Evolutionary conservation across 2,329 filamentous ascomycete genomes (phyloP), one percentile per base, ranked within the genome.

Genomic region (Fusarium sp.): DNA sequence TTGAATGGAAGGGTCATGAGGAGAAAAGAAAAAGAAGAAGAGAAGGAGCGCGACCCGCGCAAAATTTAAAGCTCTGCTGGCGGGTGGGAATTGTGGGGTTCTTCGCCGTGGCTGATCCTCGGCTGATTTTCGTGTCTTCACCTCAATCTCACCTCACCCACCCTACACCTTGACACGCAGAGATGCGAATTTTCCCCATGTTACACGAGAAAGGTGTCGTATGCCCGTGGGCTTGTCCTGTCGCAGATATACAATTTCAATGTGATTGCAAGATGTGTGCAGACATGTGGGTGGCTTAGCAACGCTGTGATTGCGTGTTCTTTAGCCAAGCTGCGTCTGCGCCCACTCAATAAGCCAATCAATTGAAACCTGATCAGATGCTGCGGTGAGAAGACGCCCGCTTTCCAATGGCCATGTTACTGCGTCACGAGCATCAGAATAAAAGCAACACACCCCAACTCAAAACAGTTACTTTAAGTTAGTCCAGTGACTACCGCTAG

Each of bases 1-100:
- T 97, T 97, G 97, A 98, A 95, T 94, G 95, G 95, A 98, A 97
- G 95, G 95, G 95, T 96, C 90, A 92, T 93, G 89, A 92, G 88
- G 80, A 82, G 86, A 88, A 88, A 84, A 88, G 84, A 82, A 84
- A 84, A 79, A 81, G 76, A 83, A 83, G 41, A 76, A 71, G 67
- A 64, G 32, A 32, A 66, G 50, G 35, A 82, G 78, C 78, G 71
- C 77, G 63, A 81, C 81, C 64, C 59, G 63, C 62, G 77, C 50
- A 73, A 71, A 74, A 79, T 85, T 86, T 85, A 85, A 84, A 81
- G 78, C 70, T 59, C 57, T 73, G 75, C 72, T 75, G 63, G 68
- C 66, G 64, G 66, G 71, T 34, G 58, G 57, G 48, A 59, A 66
- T 70, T 67, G 77, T 79, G 78, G 76, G 77, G 77, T 69, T 27